A percentile compares a stretch with the other conserved stretches of the same genome.
Conservation (phyloP, 805 yeast genomes). For the Candida wancherniae region DNA sequence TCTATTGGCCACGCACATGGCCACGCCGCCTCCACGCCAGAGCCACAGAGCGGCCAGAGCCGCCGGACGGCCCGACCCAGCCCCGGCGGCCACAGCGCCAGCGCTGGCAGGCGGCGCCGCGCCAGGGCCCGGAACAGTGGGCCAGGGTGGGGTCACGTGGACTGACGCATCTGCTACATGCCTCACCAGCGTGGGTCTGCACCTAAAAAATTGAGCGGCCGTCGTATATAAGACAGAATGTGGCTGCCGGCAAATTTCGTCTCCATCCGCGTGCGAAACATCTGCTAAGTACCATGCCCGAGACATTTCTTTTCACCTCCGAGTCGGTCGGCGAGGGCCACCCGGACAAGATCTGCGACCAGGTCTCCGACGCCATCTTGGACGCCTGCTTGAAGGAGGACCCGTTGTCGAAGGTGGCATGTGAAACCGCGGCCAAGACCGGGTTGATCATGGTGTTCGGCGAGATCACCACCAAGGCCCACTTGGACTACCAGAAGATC, state of each 20-base stretch:
- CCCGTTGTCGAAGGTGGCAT: constrained; percentile 97
- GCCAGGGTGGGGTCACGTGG: constrained; percentile 7
- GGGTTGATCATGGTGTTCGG: constrained; percentile 99
- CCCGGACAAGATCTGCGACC: constrained; percentile 97
- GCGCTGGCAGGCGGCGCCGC: too few relatives aligned
- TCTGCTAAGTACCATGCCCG: constrained; percentile 17
- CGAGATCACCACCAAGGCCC: constrained; percentile 97
- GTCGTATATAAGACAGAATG: too few relatives aligned
- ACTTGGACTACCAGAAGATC: constrained; percentile 92
- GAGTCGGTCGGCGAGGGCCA: constrained; percentile 94
- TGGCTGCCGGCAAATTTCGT: too few relatives aligned
- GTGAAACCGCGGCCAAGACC: constrained; percentile 98
- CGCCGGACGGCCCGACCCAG: too few relatives aligned
- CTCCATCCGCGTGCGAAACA: constrained; percentile 1
- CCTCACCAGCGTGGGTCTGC: too few relatives aligned
- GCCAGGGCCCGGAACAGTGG: too few relatives aligned
- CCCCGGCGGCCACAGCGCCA: too few relatives aligned
- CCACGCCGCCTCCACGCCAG: too few relatives aligned
- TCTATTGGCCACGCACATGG: too few relatives aligned
- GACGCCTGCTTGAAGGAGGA: constrained; percentile 96
- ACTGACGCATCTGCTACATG: constrained; percentile 12
- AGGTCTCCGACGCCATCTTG: constrained; percentile 95
- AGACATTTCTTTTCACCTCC: constrained; percentile 64
- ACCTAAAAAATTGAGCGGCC: too few relatives aligned
- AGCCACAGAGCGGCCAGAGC: too few relatives aligned